A percentile compares a stretch with the other conserved stretches of the same genome.
Conservation (phyloP, 1,284 basidiomycete species). For the Malassezia brasiliensis region DNA sequence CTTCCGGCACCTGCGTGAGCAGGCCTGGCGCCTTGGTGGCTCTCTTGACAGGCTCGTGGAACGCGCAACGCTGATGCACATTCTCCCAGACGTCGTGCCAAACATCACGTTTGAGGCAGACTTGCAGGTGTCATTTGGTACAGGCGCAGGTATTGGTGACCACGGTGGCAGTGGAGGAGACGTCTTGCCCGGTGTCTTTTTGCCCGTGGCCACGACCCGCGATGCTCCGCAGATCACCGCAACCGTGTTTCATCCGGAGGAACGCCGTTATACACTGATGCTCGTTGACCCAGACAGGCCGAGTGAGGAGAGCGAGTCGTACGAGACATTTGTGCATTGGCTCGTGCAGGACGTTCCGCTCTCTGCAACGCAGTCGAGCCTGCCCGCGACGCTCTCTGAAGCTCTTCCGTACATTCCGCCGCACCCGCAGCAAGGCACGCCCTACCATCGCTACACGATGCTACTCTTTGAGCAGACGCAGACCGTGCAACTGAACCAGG, state of each 20-base stretch:
- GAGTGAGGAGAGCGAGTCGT: constrained; percentile 58
- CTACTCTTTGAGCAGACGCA: constrained; percentile 63
- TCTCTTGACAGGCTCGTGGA: constrained; percentile 78
- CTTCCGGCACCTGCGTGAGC: constrained; percentile 70
- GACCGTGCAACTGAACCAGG: neutral
- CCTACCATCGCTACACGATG: constrained; percentile 73
- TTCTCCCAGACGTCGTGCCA: constrained; percentile 76
- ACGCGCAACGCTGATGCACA: constrained; percentile 74
- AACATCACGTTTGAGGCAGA: constrained; percentile 64
- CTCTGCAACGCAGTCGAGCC: neutral
- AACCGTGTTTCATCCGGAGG: constrained; percentile 69
- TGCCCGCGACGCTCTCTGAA: constrained; percentile 53
- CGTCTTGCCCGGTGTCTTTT: constrained; percentile 60
- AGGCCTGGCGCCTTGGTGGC: constrained; percentile 74
- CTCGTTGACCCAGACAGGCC: constrained; percentile 86
- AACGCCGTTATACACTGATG: constrained; percentile 73
- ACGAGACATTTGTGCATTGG: constrained; percentile 72
- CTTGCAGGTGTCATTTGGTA: constrained; percentile 58
- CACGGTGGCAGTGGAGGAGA: constrained; percentile 52
- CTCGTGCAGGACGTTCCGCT: constrained; percentile 58
- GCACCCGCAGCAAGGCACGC: constrained; percentile 72
- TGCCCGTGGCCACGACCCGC: constrained; percentile 53
- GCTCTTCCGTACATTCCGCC: constrained; percentile 71
- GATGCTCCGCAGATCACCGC: constrained; percentile 59
- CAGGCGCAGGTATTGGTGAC: constrained; percentile 42